phyloP scores from a whole-genome alignment of 129 eudicot genomes.

The Gnaphalium uliginosum region DNA sequence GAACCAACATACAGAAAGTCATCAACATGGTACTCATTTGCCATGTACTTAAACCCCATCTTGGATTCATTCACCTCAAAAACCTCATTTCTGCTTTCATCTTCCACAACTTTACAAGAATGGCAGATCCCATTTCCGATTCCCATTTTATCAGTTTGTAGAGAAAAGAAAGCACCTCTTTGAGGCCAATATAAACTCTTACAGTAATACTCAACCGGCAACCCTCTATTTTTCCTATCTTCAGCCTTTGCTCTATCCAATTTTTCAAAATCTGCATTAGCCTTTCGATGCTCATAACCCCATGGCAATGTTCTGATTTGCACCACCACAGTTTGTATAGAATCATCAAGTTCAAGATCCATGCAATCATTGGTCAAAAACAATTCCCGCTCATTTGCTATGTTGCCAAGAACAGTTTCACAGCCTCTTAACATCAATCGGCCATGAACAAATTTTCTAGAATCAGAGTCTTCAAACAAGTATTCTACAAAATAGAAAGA shows the following conservation, averaged over 20 bases:
- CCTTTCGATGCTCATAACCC: slow-evolving; percentile 79
- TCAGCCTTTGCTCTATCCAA: slow-evolving; percentile 72
- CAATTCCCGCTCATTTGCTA: slow-evolving; percentile 82
- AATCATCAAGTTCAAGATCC: slow-evolving; percentile 69
- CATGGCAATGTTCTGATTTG: slow-evolving; percentile 62
- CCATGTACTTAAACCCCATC: slow-evolving; percentile 54
- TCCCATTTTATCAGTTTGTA: slow-evolving; percentile 60
- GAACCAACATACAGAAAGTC: slow-evolving; percentile 84
- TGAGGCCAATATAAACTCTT: slow-evolving; percentile 81
- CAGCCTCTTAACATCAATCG: slow-evolving; percentile 69
- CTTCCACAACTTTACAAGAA: slow-evolving; percentile 54
- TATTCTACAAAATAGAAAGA: slow-evolving; percentile 75
- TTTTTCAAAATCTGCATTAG: slow-evolving; percentile 61
- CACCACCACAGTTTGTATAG: slow-evolving; percentile 41
- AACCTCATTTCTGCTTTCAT: slow-evolving; percentile 35
- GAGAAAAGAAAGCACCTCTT: slow-evolving; percentile 79
- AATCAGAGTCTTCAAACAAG: slow-evolving; percentile 66
- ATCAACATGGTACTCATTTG: slow-evolving; percentile 55
- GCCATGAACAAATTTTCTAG: slow-evolving; percentile 74
- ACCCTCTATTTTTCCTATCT: slow-evolving; percentile 67
- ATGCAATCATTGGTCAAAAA: slow-evolving; percentile 76
- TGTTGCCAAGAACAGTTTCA: slow-evolving; percentile 76
- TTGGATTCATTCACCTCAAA: slow-evolving; percentile 44
- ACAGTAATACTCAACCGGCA: slow-evolving; percentile 66
- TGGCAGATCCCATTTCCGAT: slow-evolving; percentile 70